Evolutionary conservation across 1,284 basidiomycete genomes (phyloP), one percentile per base, ranked within the genome.

Genomic region (Ustilago bromivora): DNA sequence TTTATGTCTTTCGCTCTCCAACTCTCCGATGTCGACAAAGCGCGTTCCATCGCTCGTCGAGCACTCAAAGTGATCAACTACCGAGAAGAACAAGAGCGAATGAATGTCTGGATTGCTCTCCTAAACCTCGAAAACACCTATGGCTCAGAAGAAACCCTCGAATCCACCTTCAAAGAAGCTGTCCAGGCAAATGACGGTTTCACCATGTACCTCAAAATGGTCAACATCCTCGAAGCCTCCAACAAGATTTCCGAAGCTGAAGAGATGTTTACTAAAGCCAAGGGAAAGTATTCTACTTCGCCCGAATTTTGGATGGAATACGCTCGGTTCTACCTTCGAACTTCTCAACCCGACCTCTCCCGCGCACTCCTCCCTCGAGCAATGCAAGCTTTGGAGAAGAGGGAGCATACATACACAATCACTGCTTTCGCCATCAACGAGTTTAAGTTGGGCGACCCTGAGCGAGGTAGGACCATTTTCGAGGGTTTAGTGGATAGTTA

Each of bases 1-100:
- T 99, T 96, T 87, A 98, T 99, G 94, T 96, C 96, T 6, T 97
- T 98, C 90, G 94, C 96, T 78, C 89, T 99, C 5, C 94, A 96
- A 80, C 90, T 99, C 15, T 95, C 95, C 51, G 96, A 99, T 87
- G 89, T 98, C 52, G 95, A 96, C 81, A 95, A 95, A 87, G 97
- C 96, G 15, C 91, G 96, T 41, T 91, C 92, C 83, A 92, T 96
- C 56, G 96, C 92, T 17, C 90, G 91, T 61, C 91, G 94, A 35
- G 97, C 96, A 4, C 97, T 71, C 89, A 91, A 82, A 92, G 92
- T 81, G 15, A 99, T 99, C 88, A 92, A 90, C 84, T 98, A 96
- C 88, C 91, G 97, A 61, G 97, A 99, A 87, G 97, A 99, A 87
- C 92, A 92, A 76, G 98, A 99, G 87, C 95, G 93, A 86, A 88